Conservation (phyloP, 2,329 filamentous ascomycete genomes). For the Venturia aucupariae region DNA sequence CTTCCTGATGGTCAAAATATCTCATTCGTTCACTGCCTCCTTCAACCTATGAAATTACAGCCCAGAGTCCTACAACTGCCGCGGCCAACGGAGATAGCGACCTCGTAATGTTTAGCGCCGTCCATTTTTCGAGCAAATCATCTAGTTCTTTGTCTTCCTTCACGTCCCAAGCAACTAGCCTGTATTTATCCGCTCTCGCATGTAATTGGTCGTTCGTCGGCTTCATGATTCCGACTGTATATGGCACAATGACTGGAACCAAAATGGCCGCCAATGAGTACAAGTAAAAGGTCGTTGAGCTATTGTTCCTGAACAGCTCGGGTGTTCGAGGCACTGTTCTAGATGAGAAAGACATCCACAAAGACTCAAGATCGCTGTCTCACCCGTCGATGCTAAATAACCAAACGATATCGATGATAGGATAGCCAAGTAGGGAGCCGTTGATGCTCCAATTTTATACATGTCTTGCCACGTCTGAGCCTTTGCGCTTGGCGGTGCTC, state of each 20-base stretch:
- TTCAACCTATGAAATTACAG: background rate
- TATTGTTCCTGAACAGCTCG: background rate
- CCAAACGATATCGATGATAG: conserved; percentile 9
- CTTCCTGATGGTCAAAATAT: too few relatives aligned
- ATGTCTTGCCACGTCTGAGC: background rate
- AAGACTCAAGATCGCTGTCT: background rate
- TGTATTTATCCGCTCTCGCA: background rate
- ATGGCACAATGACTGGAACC: conserved; percentile 12
- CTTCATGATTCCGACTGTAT: conserved; percentile 14
- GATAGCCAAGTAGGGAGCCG: conserved; percentile 1
- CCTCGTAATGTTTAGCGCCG: conserved; percentile 5
- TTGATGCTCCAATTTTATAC: conserved; percentile 1
- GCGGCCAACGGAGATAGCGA: background rate
- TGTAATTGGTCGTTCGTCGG: conserved; percentile 9
- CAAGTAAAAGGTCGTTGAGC: conserved; percentile 7
- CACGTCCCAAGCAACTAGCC: background rate
- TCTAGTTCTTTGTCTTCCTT: conserved; percentile 4
- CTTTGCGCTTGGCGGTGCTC: background rate
- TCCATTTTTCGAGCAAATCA: conserved; percentile 6
- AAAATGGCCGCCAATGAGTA: conserved; percentile 13
- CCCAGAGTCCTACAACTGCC: conserved; percentile 4
- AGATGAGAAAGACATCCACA: background rate
- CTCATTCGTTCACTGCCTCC: background rate
- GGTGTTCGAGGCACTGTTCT: background rate
- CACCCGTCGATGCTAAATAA: conserved; percentile 9